These are phyloP conservation scores for Mycena latifolia DNA, from an alignment of 768 basidiomycete genomes.

Conservation along the genomic window DNA sequence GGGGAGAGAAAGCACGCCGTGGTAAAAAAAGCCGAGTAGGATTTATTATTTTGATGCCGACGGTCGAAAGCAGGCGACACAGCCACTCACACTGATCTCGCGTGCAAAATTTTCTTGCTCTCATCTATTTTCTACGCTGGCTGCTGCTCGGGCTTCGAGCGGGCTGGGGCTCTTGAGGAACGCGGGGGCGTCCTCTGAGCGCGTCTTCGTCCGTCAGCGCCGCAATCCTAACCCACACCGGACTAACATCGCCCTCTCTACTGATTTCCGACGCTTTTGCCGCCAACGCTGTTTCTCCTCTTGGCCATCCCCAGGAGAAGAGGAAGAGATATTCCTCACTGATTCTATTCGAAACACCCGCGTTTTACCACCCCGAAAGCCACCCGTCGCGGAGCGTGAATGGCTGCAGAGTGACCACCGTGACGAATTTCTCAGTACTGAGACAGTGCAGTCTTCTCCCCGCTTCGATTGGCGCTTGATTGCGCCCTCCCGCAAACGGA, in stretches of 20 bases:
- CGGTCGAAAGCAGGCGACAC: too few relatives aligned
- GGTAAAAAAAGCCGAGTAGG: too few relatives aligned
- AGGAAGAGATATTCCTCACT: constrained; percentile 22
- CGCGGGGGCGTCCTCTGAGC: constrained; percentile 29
- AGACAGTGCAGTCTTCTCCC: constrained; percentile 30
- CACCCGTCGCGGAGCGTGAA: constrained; percentile 46
- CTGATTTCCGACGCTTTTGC: constrained; percentile 33
- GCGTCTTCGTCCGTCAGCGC: constrained; percentile 21
- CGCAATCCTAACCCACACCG: constrained; percentile 22
- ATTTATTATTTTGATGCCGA: too few relatives aligned
- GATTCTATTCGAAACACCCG: constrained; percentile 14
- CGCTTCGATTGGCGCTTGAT: constrained; percentile 76
- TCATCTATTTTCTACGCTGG: constrained; percentile 11
- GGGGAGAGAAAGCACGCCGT: too few relatives aligned
- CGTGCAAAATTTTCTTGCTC: too few relatives aligned
- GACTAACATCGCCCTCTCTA: constrained; percentile 14
- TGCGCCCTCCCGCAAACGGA: constrained; percentile 58
- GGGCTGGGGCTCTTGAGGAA: constrained; percentile 18
- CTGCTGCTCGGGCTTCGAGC: constrained; percentile 15
- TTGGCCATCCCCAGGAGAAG: constrained; percentile 17
- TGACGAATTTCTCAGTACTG: constrained; percentile 11
- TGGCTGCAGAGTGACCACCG: constrained; percentile 52
- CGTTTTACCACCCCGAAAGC: constrained; percentile 15
- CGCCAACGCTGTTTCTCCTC: constrained; percentile 33
- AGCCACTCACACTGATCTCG: too few relatives aligned